Evolutionary conservation across 1,284 basidiomycete species (phyloP), one percentile per base, ranked within the genome.

Genomic region (Hypsizygus ulmarius): DNA sequence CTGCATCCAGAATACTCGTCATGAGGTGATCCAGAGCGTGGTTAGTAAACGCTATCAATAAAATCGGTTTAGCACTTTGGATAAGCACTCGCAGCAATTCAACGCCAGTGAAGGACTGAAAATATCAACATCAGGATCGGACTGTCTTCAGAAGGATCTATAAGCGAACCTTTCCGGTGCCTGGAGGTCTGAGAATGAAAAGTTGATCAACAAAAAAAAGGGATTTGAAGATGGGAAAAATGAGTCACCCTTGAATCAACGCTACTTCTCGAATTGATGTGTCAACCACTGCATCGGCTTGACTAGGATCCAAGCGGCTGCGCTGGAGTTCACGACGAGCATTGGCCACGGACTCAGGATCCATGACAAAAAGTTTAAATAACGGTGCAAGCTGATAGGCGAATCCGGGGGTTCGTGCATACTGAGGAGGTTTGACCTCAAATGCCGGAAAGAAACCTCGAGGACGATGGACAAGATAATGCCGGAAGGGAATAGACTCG

Each of bases 1-100:
- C 62, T 0, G 75, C 75, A 52, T 88, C 80, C 2, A 87, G 66
- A 2, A 87, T 72, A 0, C 78, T 78, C 6, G 69, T 65, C 2
- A 89, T 67, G 63, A 88, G 75, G 50, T 88, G 82, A 51, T 90
- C 86, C 0, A 89, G 69, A 0, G 87, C 84, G 51, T 90, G 87
- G 56, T 90, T 89, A 0, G 87, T 89, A 62, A 81, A 85, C 0
- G 83, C 82, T 38, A 89, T 82, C 69, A 88, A 69, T 11, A 87
- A 67, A 45, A 88, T 79, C 0, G 81, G 84, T 0, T 69, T 66
- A 25, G 77, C 56, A 54, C 78, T 84, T 6, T 64, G 63, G 9
- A 84, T 56, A n/a, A 89, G 69, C 6, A 86, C 76, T 0, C 82
- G 74, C 8, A 89, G 62, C 1, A 89, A 67, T 57, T 87, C 79